These are phyloP conservation scores for Gamarada debralockiae DNA, from an alignment of 495 filamentous ascomycete genomes.

Conservation along the genomic window DNA sequence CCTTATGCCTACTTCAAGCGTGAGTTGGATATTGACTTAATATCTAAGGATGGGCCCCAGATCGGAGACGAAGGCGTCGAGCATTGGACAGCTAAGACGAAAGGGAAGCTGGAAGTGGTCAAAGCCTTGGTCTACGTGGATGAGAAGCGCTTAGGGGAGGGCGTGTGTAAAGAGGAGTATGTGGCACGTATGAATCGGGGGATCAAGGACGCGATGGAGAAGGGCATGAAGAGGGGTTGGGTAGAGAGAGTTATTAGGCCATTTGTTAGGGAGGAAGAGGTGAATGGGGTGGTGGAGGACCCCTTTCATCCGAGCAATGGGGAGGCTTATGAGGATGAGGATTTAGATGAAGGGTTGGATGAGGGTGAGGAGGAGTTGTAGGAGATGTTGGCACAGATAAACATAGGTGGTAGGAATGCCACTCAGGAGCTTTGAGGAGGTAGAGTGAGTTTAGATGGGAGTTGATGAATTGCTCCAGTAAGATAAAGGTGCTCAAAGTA, in stretches of 20 bases:
- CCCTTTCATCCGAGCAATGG: conserved; percentile 9
- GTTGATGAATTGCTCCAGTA: no score
- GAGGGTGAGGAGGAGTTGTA: no score
- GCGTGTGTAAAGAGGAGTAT: conserved; percentile 16
- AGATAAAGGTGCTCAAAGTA: no score
- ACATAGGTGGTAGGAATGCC: no score
- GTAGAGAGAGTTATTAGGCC: conserved; percentile 14
- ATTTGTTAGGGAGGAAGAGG: conserved; percentile 7
- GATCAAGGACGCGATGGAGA: conserved; percentile 13
- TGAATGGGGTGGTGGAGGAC: conserved; percentile 6
- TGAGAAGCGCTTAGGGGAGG: background rate
- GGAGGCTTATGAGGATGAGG: background rate
- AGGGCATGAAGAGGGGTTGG: conserved; percentile 13
- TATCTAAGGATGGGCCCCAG: background rate
- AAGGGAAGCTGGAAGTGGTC: background rate
- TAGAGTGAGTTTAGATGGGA: no score
- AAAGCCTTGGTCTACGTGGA: conserved; percentile 20
- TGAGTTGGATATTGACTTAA: conserved; percentile 15
- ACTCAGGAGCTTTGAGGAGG: no score
- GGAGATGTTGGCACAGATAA: no score
- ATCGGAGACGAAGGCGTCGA: background rate
- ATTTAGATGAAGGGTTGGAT: background rate
- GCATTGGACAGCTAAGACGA: no score
- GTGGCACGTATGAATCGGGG: conserved; percentile 19
- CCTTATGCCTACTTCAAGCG: conserved; percentile 46